Conservation (phyloP, 345 rosid species). For the Schrenkiella parvula region DNA sequence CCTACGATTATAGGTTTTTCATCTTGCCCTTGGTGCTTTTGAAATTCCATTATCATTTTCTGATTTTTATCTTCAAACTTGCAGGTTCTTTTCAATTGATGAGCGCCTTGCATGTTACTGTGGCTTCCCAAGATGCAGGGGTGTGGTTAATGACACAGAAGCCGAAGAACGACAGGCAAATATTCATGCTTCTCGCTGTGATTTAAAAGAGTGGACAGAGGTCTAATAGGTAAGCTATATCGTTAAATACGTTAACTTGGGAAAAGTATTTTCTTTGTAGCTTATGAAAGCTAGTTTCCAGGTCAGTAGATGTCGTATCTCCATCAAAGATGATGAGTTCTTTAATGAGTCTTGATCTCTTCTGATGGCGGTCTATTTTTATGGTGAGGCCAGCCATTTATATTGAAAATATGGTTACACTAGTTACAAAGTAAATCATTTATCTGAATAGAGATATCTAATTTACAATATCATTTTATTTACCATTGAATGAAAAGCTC, state of each 20-base stretch:
- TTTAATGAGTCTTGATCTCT: not conserved
- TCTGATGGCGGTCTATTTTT: not conserved
- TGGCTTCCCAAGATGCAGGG: constrained; percentile 88
- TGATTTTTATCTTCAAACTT: constrained; percentile 14
- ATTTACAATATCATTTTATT: not conserved
- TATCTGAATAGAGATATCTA: not conserved
- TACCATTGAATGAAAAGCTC: not conserved
- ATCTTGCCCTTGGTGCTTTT: not conserved
- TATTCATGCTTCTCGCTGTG: constrained; percentile 56
- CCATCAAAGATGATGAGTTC: not conserved
- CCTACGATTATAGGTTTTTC: constrained; percentile 88
- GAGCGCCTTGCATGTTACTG: constrained; percentile 87
- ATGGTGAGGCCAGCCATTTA: not conserved
- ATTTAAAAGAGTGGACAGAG: constrained; percentile 74
- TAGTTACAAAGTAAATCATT: not conserved
- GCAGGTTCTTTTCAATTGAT: constrained; percentile 92
- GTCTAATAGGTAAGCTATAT: constrained; percentile 33
- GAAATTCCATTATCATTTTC: constrained; percentile 1
- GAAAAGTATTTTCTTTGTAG: not conserved
- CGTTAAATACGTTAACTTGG: not conserved
- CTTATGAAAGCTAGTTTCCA: not conserved
- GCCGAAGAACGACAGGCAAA: constrained; percentile 77
- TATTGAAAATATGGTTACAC: not conserved
- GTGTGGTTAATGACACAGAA: constrained; percentile 91
- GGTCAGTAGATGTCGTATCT: not conserved